Base-by-base conservation (phyloP, 2,329 filamentous ascomycete species). In the Macrophomina tecta region DNA sequence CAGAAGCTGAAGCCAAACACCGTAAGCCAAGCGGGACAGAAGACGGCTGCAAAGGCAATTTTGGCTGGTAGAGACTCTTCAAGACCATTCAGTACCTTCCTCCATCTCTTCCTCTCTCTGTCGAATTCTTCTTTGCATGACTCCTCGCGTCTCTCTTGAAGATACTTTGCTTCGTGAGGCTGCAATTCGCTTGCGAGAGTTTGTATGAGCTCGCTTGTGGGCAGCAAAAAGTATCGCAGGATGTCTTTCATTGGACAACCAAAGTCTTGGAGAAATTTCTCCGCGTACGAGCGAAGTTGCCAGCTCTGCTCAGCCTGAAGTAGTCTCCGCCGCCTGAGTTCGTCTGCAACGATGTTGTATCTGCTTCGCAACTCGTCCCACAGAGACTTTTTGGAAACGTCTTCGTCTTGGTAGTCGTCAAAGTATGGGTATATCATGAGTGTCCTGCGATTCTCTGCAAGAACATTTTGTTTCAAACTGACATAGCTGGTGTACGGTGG, bases 401-500 rank as follows among this genome's bases (percentile, higher is more conserved):
- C 51, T 18, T 69, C 66, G 38, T 61, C 30, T 63, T 72, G 67
- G 28, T 72, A 71, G n/a, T 81, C 74, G 7, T 72, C 68, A 28
- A 76, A 72, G 55, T 73, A 75, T 0, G 75, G 75, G 72, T 76
- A 79, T 28, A 76, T 75, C n/a, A 79, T 74, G n/a, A 83, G 65
- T 30, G 74, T 79, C 1, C 71, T 76, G 38, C 77, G 74, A 61
- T 83, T 83, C 14, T 77, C 74, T 4, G 78, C 75, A 0, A 83
- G 76, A 3, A 83, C 71, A 65, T 79, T 83, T 46, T 76, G 70
- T 58, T 75, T 77, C 51, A 83, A 71, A 46, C 72, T 76, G n/a
- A 80, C 77, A 67, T 80, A 82, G 66, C 81, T 78, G 2, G 74
- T 76, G 69, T 80, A 82, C 9, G 67, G 68, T 2, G 81, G 81